Evolutionary conservation across 805 yeast genomes (phyloP), one percentile per base, ranked within the genome.

Genomic region (Komagataella ulmi): DNA sequence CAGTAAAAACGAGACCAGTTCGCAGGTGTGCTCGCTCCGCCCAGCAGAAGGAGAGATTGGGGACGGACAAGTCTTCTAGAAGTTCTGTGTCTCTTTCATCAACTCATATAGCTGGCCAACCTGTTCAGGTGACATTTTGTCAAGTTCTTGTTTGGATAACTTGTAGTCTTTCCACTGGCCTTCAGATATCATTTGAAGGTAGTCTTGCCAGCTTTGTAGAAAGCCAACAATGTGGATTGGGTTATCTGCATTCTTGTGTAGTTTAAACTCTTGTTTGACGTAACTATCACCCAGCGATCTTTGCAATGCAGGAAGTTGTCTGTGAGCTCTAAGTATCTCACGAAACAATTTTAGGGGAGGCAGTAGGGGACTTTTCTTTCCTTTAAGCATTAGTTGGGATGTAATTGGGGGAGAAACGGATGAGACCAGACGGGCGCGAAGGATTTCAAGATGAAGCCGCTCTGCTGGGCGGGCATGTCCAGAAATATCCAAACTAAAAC

Each of bases 141-240:
- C 86, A 55, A 93, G 70, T 51, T 83, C 82, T 40, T 72, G 73
- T 55, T 77, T 70, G 18, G 83, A 81, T 61, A 93, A 68, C 55
- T 74, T 70, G 47, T 80, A 83, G 50, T 75, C 79, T 58, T 71
- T 66, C 93, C 91, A 85, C 49, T 72, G 70, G 10, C 79, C 85
- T 44, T 75, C 79, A 24, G 79, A 75, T 21, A 86, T 75, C 63
- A 71, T 68, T 10, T 73, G 69, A 54, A 85, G 71, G 59, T 86
- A 86, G 55, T 84, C 91, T 65, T 93, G 99, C 99, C 99, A 93
- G 54, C 88, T 83, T 1, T 95, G 80, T 55, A 93, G 72, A 59
- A 93, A 93, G 8, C 97, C 99, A 8, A 93, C 89, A 40, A 93
- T 88, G 61, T 91, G 95, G 21, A 88, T 73, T 3, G 99, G 98